Base-by-base conservation (phyloP, 768 basidiomycete species). In the Trametes gibbosa region DNA sequence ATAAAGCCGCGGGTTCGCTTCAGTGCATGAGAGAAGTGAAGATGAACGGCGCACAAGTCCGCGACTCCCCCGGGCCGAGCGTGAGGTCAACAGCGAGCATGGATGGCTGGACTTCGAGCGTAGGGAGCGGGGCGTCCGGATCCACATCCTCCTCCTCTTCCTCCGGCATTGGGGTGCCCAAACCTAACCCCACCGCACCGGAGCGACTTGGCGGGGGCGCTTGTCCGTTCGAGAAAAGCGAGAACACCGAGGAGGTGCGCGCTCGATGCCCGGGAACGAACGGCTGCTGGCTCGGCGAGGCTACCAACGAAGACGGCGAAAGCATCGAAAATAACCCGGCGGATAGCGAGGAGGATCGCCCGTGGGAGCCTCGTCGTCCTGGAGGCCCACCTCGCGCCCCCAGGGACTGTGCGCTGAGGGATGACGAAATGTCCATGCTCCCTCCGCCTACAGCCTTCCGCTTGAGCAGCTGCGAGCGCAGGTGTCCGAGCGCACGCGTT, bases 1-100 rank as follows among this genome's bases (percentile, higher is more conserved):
- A 32, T 43, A 16, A 6, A 40, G 14, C 19, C 24, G 47, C 57
- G 4, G 53, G 53, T 47, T 32, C 37, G 6, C 37, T 35, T 23
- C n/a, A 10, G 10, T 39, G 9, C n/a, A 39, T 21, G 23, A 37
- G 60, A 25, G 48, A 47, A 16, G 62, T 25, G 14, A 13, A 42
- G 32, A 3, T 23, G 6, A 14, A n/a, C 41, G 8, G 83, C 89
- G 64, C 69, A 95, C 94, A 97, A 61, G 81, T 89, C 59, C 85
- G 81, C 34, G 84, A 88, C 72, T 95, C 89, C 4, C 95, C 94
- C n/a, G 93, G 92, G 3, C 75, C 79, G 17, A 99, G 77, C 5
- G 77, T 74, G 29, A 98, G 69, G 72, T 98, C 97, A 0, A 99
- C 92, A 0, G 90, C 94, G 10, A 98, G 76, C 83, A 98, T 89